Evolutionary conservation across 2,329 filamentous ascomycete species (phyloP), one percentile per base, ranked within the genome.

Genomic region (Xylariaceae sp.): DNA sequence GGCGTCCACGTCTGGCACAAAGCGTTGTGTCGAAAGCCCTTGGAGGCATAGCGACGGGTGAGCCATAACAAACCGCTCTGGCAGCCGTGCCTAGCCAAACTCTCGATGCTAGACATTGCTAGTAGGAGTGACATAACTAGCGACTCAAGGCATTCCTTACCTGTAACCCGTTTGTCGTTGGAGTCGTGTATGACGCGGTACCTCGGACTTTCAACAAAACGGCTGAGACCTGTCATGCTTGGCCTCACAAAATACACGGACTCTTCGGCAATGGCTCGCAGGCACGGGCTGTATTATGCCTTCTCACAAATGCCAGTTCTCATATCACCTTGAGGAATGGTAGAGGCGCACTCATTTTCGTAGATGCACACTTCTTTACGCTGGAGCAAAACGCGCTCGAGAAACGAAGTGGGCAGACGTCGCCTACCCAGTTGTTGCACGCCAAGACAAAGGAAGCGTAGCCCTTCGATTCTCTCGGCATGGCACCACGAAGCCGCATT

Each of bases 101-200:
- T 39, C 37, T 36, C 30, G 21, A 41, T 36, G 15, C 30, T 19
- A 49, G 18, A 29, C 30, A 16, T 36, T 36, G 15, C 30, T 19
- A 49, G 18, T 15, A 63, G 63, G 63, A 68, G 68, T 67, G 65
- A 47, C 39, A 43, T 48, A n/a, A n/a, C n/a, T n/a, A 40, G 59
- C 53, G 54, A 68, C 67, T 67, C 53, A 18, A 59, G 58, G 57
- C 66, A 68, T 68, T 68, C 67, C 65, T 64, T 43, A n/a, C 18
- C 32, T 34, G 26, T 26, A 8, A 5, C 26, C 26, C 4, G 26
- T 4, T 26, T 5, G 26, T 26, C 26, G 8, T 26, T 26, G 26
- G 5, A 26, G 26, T 26, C 8, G 26, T 26, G 26, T 8, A 8
- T 26, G 8, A 8, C 26, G 26, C 26, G 26, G 5, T 26, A 8